Base-by-base conservation (phyloP, 495 filamentous ascomycete genomes). In the Cudoniella acicularis region DNA sequence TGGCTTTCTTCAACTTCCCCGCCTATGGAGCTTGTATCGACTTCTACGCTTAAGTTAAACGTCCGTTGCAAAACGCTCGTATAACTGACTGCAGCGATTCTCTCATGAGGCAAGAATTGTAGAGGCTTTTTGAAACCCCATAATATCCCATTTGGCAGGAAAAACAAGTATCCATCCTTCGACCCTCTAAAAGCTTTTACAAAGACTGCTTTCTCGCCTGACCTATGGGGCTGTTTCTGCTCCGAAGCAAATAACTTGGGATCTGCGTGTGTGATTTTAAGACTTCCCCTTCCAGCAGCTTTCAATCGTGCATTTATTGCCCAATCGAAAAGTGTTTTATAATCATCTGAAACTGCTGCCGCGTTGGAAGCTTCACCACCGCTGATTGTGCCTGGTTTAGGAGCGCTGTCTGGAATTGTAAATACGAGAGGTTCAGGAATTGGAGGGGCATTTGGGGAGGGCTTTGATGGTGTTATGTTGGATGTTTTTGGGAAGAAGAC, bases 51-150 rank as follows among this genome's bases (percentile, higher is more conserved):
- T 23, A 98, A 84, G 60, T 98, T 97, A 75, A 98, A 98, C 0
- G 94, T 98, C 6, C 90, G 84, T 64, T 94, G 91, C 3, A 98
- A 79, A 49, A 98, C 87, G 26, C 82, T 91, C 2, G 91, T 96
- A 68, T 96, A 98, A 51, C 87, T 92, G 13, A 97, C 80, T 10
- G 88, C 88, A 2, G 85, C 84, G 52, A 98, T 87, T 41, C 79
- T 75, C 46, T 88, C 83, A 47, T 95, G 88, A 2, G 90, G 84
- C 60, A 98, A 85, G 76, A 91, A 96, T 16, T 90, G 65, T 22
- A 98, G 75, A 0, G 94, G 94, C 67, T 98, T 98, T 72, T 96
- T 96, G 81, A 96, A 98, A 0, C 85, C 92, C 78, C 89, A 98
- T 25, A 98, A 69, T 47, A 98, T 93, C 1, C 94, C 94, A 20